phyloP scores from a whole-genome alignment of 169 alveolate genomes.

The Theileria equi region DNA sequence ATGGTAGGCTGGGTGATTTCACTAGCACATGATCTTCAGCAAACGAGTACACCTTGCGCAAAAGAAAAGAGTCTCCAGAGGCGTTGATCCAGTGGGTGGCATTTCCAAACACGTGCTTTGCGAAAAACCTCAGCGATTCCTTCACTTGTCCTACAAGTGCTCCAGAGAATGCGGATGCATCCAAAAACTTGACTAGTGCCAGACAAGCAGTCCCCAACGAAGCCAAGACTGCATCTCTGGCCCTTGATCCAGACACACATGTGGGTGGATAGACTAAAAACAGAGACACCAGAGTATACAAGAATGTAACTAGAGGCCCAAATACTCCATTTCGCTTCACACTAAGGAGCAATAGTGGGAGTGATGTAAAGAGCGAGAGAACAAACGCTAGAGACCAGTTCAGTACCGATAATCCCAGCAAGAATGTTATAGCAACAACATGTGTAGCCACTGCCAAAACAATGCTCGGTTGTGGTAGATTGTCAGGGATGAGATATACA shows the following conservation, averaged over 20 bases:
- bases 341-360: constrained; percentile 26
- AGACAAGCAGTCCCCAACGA: not conserved
- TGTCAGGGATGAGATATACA: constrained; percentile 17
- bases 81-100: constrained; percentile 23
- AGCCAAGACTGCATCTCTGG: not conserved
- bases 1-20: constrained; percentile 36
- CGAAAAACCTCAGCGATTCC: not conserved
- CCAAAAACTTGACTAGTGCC: not conserved
- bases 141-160: constrained; percentile 10
- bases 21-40: constrained; percentile 52
- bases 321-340: not conserved
- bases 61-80: constrained; percentile 19
- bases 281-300: not conserved
- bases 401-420: constrained; percentile 33
- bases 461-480: constrained; percentile 29
- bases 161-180: not conserved
- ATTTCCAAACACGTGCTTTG: constrained; percentile 11
- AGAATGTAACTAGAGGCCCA: not conserved
- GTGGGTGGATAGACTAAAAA: constrained; percentile 7
- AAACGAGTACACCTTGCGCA: constrained; percentile 30
- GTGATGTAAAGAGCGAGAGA: constrained; percentile 4
- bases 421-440: constrained; percentile 16
- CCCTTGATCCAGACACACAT: not conserved
- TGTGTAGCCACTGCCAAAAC: constrained; percentile 11
- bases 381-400: constrained; percentile 54